These are phyloP conservation scores for Protomyces lactucae-debilis DNA, from an alignment of 1,139 yeast genomes.

Conservation along the genomic window DNA sequence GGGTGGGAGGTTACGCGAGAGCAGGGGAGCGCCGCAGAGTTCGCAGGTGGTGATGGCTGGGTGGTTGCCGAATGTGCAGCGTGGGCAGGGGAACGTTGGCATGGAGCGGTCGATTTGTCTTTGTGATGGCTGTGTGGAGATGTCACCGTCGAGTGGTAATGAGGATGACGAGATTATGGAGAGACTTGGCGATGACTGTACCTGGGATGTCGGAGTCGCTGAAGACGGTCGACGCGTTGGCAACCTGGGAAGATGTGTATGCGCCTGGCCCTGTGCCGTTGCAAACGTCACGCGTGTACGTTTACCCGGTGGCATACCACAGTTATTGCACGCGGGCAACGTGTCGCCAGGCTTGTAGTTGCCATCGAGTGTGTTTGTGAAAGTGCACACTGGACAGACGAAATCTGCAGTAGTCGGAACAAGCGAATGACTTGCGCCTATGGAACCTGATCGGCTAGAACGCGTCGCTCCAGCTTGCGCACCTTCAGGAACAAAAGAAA, in stretches of 20 bases:
- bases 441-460: no score
- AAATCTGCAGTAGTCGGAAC: conserved; percentile 44
- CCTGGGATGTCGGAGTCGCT: not conserved
- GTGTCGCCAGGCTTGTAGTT: conserved; percentile 40
- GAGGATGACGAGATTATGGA: not conserved
- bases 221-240: conserved; percentile 30
- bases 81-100: conserved; percentile 56
- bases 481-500: not conserved
- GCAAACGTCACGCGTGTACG: conserved; percentile 1
- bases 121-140: not conserved
- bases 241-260: conserved; percentile 38
- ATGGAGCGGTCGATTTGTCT: not conserved
- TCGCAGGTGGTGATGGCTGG: conserved; percentile 75
- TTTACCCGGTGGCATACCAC: conserved; percentile 58
- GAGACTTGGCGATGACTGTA: not conserved
- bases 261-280: conserved; percentile 18
- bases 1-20: conserved; percentile 38
- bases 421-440: not conserved
- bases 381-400: conserved; percentile 82
- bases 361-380: conserved; percentile 50
- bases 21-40: conserved; percentile 69
- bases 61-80: conserved; percentile 83
- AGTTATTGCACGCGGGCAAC: conserved; percentile 62
- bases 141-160: not conserved
- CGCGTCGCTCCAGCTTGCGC: not conserved